phyloP scores from a whole-genome alignment of 805 yeast genomes.

The Kluyveromyces lactis region DNA sequence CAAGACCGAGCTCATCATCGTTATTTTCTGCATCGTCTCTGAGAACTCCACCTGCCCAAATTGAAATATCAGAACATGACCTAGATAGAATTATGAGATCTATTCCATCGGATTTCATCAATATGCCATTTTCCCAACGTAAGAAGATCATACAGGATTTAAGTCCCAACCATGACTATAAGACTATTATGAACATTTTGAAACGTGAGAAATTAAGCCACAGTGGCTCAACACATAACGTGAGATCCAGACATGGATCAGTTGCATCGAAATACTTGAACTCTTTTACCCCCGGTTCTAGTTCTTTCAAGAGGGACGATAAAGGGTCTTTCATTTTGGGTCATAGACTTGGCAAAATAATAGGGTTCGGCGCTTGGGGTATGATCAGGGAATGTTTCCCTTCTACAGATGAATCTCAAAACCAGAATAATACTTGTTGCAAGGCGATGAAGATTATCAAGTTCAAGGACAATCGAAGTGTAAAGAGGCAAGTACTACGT shows the following conservation, averaged over 20 bases:
- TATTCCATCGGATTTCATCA: slow-evolving; percentile 46
- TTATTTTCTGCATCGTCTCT: slow-evolving; percentile 2
- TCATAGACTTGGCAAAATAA: slow-evolving; percentile 58
- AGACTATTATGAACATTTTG: slow-evolving; percentile 23
- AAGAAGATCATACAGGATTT: slow-evolving; percentile 33
- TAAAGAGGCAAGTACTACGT: slow-evolving; percentile 51
- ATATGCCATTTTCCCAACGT: slow-evolving; percentile 54
- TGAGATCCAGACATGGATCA: slow-evolving; percentile 23
- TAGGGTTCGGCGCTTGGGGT: slow-evolving; percentile 91
- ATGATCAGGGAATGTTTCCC: slow-evolving; percentile 58
- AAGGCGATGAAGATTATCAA: slow-evolving; percentile 58
- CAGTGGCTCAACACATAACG: slow-evolving; percentile 14
- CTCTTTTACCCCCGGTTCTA: slow-evolving; percentile 26
- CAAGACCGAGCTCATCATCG: slow-evolving; percentile 1
- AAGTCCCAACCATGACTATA: slow-evolving; percentile 32
- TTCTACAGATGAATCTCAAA: slow-evolving; percentile 8
- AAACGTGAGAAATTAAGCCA: slow-evolving; percentile 20
- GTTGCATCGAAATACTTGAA: slow-evolving; percentile 28
- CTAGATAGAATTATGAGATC: slow-evolving; percentile 25
- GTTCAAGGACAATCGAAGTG: slow-evolving; percentile 40
- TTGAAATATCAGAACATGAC: slow-evolving; percentile 11
- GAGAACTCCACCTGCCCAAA: neutral
- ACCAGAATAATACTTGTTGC: slow-evolving; percentile 26
- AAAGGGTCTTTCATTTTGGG: slow-evolving; percentile 61
- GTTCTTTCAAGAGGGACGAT: slow-evolving; percentile 37